Percentiles rank a stretch among this genome's conserved stretches.
phyloP scores from a whole-genome alignment of 2,329 filamentous ascomycete genomes.

The Pezicula radicicola region DNA sequence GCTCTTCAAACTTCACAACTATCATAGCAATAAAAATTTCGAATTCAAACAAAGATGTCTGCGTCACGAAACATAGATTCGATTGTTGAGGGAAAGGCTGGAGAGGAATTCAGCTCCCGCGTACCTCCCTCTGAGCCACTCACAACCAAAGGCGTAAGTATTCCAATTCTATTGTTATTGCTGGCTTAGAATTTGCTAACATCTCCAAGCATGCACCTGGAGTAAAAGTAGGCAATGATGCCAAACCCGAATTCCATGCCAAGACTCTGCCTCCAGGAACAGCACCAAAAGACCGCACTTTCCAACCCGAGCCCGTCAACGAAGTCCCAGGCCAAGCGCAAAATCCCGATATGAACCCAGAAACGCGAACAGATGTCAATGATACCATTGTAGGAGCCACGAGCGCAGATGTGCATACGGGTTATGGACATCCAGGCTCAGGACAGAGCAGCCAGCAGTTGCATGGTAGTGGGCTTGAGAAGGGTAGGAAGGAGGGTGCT shows the following conservation, averaged over 20 bases:
- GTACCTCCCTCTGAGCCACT: too few species aligned
- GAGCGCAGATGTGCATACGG: slow-evolving; percentile 39
- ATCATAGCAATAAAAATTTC: too few species aligned
- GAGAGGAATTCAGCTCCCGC: too few species aligned
- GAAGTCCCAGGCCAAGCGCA: slow-evolving; percentile 35
- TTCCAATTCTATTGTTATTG: slow-evolving; percentile 38
- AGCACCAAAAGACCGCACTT: slow-evolving; percentile 47
- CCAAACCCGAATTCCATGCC: slow-evolving; percentile 59
- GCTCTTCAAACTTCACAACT: too few species aligned
- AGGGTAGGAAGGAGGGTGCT: slow-evolving; percentile 32
- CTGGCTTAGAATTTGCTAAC: slow-evolving; percentile 19
- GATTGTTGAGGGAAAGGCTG: too few species aligned
- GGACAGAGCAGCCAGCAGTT: slow-evolving; percentile 41
- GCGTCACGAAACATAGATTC: too few species aligned
- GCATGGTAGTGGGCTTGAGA: slow-evolving; percentile 27
- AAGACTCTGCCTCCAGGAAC: slow-evolving; percentile 59
- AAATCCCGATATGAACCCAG: slow-evolving; percentile 23
- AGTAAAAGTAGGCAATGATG: slow-evolving; percentile 56
- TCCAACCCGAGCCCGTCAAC: slow-evolving; percentile 34
- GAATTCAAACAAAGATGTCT: too few species aligned
- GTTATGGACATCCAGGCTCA: slow-evolving; percentile 39
- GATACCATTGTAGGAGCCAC: slow-evolving; percentile 42
- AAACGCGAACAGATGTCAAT: slow-evolving; percentile 27
- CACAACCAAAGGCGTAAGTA: too few species aligned
- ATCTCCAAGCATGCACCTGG: slow-evolving; percentile 60